Evolutionary conservation across 352 stramenopile species (phyloP).

Genomic region (Pythium dissimile): DNA sequence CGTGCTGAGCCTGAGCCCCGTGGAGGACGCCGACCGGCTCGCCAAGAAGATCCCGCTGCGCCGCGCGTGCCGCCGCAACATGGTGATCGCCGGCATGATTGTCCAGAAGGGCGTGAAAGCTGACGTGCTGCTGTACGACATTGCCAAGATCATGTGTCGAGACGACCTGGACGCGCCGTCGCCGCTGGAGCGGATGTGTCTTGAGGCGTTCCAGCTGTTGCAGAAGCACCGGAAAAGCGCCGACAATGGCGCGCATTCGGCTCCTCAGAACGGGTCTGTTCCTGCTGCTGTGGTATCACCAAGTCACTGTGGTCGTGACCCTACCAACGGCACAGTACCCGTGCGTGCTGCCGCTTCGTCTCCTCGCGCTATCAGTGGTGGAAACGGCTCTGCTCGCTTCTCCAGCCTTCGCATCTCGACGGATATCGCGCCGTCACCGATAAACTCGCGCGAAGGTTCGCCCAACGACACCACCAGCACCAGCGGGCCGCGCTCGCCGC

Average conservation of each 20-base stretch:
- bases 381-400: conserved; percentile 9
- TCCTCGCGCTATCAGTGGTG: not conserved
- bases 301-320: no score
- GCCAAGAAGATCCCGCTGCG: conserved; percentile 73
- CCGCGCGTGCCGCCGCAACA: conserved; percentile 67
- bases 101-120: conserved; percentile 73
- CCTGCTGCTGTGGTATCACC: no score
- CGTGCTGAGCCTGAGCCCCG: conserved; percentile 51
- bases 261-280: not conserved
- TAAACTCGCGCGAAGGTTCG: not conserved
- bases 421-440: not conserved
- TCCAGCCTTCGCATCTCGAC: conserved; percentile 43
- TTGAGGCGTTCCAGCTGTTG: conserved; percentile 69
- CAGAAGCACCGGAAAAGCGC: conserved; percentile 24
- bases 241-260: conserved; percentile 2
- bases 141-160: conserved; percentile 81
- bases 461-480: conserved; percentile 27
- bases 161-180: conserved; percentile 79
- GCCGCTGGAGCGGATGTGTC: conserved; percentile 54
- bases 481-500: conserved; percentile 54
- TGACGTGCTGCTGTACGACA: conserved; percentile 60
- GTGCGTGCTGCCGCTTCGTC: not conserved
- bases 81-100: conserved; percentile 77
- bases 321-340: not conserved
- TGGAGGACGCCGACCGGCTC: conserved; percentile 53